Evolutionary conservation across 192 early-diverging fungal species (phyloP).

Genomic region (Entomortierella beljakovae): DNA sequence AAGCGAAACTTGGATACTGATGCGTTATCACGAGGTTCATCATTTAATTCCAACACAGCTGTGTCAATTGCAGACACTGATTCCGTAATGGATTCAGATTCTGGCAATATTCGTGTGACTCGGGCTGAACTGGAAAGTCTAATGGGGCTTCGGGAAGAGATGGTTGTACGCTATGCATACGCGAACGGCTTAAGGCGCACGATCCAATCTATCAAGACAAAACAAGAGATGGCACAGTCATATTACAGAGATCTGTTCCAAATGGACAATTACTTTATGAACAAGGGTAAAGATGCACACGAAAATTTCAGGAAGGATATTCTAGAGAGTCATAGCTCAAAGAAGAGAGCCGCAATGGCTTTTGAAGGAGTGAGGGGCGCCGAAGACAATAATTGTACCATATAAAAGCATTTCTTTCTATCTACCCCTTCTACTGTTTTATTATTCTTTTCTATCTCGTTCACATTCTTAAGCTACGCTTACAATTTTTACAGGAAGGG

Average conservation of each 20-base stretch:
- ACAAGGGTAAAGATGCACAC: not conserved
- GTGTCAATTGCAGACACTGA: not conserved
- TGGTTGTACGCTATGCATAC: not conserved
- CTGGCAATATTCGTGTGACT: not conserved
- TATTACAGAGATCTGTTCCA: slow-evolving; percentile 12
- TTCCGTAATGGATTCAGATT: not conserved
- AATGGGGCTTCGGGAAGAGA: slow-evolving; percentile 1
- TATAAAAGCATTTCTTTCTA: not conserved
- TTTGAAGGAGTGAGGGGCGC: too few species aligned
- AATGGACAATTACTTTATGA: slow-evolving; percentile 5
- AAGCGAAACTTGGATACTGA: not conserved
- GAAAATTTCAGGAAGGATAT: slow-evolving; percentile 10
- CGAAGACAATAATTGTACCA: too few species aligned
- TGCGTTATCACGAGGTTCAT: not conserved
- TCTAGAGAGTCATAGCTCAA: slow-evolving; percentile 1
- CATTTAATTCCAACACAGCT: not conserved
- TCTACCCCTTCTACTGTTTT: not conserved
- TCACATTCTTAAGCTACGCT: not conserved
- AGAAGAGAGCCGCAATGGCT: not conserved
- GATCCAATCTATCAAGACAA: not conserved
- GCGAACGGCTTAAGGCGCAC: not conserved
- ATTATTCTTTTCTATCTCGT: not conserved
- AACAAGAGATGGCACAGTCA: not conserved
- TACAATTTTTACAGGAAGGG: slow-evolving; percentile 80
- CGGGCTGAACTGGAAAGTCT: not conserved